A percentile compares a stretch with the other conserved stretches of the same genome.
Conservation (phyloP, 441 rosid genomes). For the Metrosideros polymorpha region DNA sequence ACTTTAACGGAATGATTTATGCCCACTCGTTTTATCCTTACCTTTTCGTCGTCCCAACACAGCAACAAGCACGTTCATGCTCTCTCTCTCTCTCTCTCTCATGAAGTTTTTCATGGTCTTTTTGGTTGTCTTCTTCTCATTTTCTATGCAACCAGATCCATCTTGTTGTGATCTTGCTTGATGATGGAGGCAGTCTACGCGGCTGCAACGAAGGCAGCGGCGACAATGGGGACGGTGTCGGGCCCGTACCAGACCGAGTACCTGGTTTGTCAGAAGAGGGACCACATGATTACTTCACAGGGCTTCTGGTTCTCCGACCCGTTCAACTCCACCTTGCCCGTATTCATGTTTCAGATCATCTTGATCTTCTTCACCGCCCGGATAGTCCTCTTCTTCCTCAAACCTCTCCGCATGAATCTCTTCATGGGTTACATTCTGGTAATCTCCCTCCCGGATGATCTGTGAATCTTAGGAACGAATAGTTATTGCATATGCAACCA, state of each 20-base stretch:
- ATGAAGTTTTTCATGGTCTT: neutral
- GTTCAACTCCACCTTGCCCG: neutral
- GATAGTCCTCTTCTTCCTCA: neutral
- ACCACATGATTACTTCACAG: neutral
- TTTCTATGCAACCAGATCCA: neutral
- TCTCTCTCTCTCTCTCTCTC: neutral
- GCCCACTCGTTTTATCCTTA: neutral
- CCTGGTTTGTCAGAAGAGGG: neutral
- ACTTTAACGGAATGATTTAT: neutral
- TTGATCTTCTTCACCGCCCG: neutral
- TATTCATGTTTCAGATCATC: neutral
- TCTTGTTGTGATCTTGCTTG: neutral
- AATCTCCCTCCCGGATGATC: neutral
- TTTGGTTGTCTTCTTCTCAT: neutral
- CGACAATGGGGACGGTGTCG: neutral
- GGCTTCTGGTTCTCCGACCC: neutral
- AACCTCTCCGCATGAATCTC: neutral
- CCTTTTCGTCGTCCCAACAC: neutral
- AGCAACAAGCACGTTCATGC: neutral
- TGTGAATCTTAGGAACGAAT: neutral
- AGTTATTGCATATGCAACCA: neutral
- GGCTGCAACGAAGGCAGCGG: neutral
- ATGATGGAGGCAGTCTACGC: neutral
- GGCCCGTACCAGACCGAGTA: neutral
- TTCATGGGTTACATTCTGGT: neutral